Percentiles rank a stretch among this genome's conserved stretches.
Conservation (phyloP, 192 early-diverging fungal genomes). For the Chytriomyces hyalinus region DNA sequence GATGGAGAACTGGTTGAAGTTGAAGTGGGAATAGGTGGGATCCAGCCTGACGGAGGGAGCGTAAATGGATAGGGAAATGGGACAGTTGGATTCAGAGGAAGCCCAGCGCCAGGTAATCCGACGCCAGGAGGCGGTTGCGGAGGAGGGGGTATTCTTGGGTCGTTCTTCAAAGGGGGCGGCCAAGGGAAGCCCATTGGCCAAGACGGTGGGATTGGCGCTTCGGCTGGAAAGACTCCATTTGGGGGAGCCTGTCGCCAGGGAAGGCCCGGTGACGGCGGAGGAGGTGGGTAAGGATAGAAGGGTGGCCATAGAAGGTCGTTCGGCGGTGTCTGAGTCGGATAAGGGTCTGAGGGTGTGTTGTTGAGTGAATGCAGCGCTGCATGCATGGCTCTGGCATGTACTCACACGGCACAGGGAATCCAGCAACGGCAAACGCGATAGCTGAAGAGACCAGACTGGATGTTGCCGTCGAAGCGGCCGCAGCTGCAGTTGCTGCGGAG, state of each 20-base stretch:
- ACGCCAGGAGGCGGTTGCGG: background rate
- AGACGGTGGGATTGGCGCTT: background rate
- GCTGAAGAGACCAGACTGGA: background rate
- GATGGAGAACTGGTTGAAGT: background rate
- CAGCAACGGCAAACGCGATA: background rate
- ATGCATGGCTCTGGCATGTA: background rate
- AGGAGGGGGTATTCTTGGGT: background rate
- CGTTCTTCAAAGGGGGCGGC: background rate
- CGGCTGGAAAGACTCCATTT: background rate
- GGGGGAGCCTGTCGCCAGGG: background rate
- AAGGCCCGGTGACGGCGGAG: background rate
- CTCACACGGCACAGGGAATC: background rate
- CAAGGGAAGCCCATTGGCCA: background rate
- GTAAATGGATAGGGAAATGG: background rate
- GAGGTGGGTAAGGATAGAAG: background rate
- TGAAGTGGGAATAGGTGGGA: background rate
- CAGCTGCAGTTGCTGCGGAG: background rate
- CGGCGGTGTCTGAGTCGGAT: background rate
- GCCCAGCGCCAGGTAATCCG: too few relatives aligned
- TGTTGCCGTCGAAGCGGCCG: background rate
- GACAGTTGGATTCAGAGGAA: too few relatives aligned
- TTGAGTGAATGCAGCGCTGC: background rate
- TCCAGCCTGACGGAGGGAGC: background rate
- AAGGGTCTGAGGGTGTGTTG: background rate
- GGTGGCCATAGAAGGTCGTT: background rate